phyloP scores from a whole-genome alignment of 106 monocot species.

The Apostasia shenzhenica region DNA sequence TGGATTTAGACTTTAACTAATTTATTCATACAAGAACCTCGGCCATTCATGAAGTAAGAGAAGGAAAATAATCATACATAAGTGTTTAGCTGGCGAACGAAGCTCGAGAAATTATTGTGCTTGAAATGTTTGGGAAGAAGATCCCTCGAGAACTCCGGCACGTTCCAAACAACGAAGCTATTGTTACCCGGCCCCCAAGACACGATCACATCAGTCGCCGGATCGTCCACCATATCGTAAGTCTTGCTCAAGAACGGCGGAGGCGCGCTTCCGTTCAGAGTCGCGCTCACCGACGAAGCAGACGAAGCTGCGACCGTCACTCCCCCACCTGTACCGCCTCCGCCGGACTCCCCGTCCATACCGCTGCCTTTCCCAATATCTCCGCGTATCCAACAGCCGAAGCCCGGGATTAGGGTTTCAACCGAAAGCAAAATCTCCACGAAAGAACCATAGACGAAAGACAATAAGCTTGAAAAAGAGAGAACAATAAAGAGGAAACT shows the following conservation, averaged over 20 bases:
- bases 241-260: constrained; percentile 49
- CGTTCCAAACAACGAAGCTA: constrained; percentile 49
- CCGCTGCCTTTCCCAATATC: neutral
- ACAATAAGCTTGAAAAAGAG: too few species aligned
- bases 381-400: neutral
- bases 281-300: neutral
- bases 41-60: too few species aligned
- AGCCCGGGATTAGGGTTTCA: neutral
- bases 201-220: constrained; percentile 28
- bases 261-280: constrained; percentile 4
- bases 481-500: too few species aligned
- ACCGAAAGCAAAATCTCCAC: neutral
- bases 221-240: constrained; percentile 42
- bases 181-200: constrained; percentile 41
- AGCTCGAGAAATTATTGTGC: constrained; percentile 67
- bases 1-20: too few species aligned
- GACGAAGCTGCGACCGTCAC: neutral
- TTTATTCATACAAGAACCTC: too few species aligned
- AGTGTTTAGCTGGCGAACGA: constrained; percentile 58
- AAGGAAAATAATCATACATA: constrained; percentile 16
- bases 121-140: constrained; percentile 65
- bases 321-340: neutral
- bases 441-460: neutral
- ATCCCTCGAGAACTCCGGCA: constrained; percentile 37
- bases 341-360: neutral